Evolutionary conservation across 345 rosid species (phyloP), one percentile per base, ranked within the genome.

Genomic region (Rhodomyrtus tomentosa): DNA sequence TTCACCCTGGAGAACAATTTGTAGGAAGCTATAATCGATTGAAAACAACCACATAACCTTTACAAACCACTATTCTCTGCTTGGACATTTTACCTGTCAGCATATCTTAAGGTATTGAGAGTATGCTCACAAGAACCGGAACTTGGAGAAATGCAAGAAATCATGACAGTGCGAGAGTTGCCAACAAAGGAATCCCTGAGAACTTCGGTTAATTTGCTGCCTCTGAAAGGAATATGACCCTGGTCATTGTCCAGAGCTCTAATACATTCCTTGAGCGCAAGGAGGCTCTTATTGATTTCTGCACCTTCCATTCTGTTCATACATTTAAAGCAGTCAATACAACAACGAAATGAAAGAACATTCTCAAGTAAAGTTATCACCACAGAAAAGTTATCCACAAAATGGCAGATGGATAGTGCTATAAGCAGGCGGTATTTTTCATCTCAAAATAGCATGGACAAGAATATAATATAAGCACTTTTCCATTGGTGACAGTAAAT

Each of bases 241-340:
- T 95, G 98, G 88, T 97, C 98, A 91, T 95, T 97, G 91, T 97
- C 99, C 84, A 97, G 98, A 87, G 99, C 99, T 91, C 99, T 93
- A 32, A 97, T 97, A 88, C 99, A 97, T 86, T 97, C 99, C 92
- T 97, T 97, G 74, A 97, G 85, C 53, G 99, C 99, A 79, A 97
- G 98, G 84, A 95, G 91, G 89, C 99, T 95, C 93, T 94, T 97
- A 89, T 97, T 97, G 90, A 97, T 97, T 90, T 97, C 99, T 48
- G 99, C 99, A 85, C 99, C 99, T 91, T 97, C 99, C 96, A 97
- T 92, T 92, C 99, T 97, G 92, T 87, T 86, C 87, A 86, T 38
- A 80, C 25, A 82, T 62, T 58, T 50, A 82, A 29, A 72, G 68
- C 29, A 53, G 80, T 84, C 14, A 81, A 50, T 82, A 79, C 50